Base-by-base conservation (phyloP, 2,329 filamentous ascomycete species). In the Calonectria montana region DNA sequence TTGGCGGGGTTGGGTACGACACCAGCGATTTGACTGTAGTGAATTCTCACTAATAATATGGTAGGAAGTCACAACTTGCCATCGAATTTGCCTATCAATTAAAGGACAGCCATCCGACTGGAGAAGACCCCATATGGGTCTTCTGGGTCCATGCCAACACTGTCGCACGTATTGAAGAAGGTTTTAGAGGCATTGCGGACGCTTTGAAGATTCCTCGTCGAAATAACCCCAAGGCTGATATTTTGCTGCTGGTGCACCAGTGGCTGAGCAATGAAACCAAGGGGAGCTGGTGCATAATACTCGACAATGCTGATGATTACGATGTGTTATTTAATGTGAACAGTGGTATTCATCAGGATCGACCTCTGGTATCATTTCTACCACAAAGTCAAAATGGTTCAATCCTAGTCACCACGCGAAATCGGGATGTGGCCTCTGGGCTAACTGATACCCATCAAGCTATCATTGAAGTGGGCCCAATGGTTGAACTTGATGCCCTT, bases 81-180 rank as follows among this genome's bases (percentile, higher is more conserved):
- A 83, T 84, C 70, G 78, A 85, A 79, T 84, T 82, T 69, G 77
- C 78, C 18, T 81, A 84, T 65, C 76, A 68, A 71, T 71, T 50
- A 79, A 12, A 72, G 64, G 29, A 80, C 74, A 29, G 75, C 76
- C 41, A 10, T 45, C 16, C 10, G 13, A 10, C 18, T 45, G 2
- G 63, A 55, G 16, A 29, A 45, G 18, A 27, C 6, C 62, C 76
- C 18, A 82, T 75, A 45, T 84, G 77, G 80, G 76, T 84, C 48
- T 83, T 84, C 70, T 85, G 81, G 83, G 72, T 84, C 13, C 47
- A 69, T 16, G 59, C 67, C 15, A 16, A 37, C 37, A 59, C 59
- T 4, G 8, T 4, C 12, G 21, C 67, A n/a, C 47, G 48, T 13
- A 31, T 59, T 10, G 47, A 57, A 31, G 67, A 69, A 35, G 39